phyloP scores from a whole-genome alignment of 2,329 filamentous ascomycete genomes.

The Chaetomium sp. region DNA sequence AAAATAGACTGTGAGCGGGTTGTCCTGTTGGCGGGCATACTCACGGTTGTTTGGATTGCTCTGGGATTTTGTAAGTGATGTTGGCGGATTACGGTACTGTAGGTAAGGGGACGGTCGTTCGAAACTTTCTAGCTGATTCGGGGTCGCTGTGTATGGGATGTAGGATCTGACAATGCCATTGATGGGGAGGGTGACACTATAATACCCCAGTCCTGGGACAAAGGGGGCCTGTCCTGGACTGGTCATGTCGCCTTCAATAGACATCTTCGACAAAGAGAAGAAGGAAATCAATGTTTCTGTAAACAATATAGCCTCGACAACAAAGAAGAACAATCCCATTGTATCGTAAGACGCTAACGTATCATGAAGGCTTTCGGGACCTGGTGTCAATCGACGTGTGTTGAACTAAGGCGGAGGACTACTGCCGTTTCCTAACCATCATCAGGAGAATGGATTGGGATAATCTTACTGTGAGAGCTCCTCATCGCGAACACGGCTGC shows the following conservation, averaged over 20 bases:
- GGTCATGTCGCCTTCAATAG: neutral
- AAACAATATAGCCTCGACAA: neutral
- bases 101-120: neutral
- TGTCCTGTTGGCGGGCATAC: neutral
- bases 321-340: neutral
- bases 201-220: neutral
- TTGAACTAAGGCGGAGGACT: neutral
- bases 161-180: neutral
- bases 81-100: neutral
- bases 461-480: too few species aligned
- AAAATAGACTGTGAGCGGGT: neutral
- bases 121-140: neutral
- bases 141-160: neutral
- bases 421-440: neutral
- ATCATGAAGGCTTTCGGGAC: neutral
- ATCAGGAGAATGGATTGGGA: too few species aligned
- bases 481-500: too few species aligned
- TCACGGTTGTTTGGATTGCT: neutral
- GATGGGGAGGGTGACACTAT: neutral
- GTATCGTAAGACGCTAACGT: neutral
- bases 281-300: neutral
- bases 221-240: neutral
- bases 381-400: neutral
- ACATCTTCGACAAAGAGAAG: neutral
- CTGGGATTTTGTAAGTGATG: neutral